Evolutionary conservation across 225 moss, liverwort and hornwort genomes (phyloP).

Genomic region (Thuidium tamariscinum): DNA sequence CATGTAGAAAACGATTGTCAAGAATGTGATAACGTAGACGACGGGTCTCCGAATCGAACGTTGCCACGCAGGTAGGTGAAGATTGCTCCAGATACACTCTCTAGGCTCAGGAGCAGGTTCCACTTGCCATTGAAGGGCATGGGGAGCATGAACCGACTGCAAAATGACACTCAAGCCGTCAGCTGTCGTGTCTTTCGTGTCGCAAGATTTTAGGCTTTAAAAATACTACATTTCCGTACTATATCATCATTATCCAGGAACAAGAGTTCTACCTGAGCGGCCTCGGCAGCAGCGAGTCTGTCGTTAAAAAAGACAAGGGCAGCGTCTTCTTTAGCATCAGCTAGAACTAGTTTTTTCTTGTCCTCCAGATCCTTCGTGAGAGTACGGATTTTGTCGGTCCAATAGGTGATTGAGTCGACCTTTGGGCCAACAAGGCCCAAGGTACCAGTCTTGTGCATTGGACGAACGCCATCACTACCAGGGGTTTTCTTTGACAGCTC

Average conservation of each 20-base stretch:
- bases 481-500: constrained; percentile 26
- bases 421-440: constrained; percentile 32
- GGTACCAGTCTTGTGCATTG: constrained; percentile 38
- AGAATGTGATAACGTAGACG: constrained; percentile 29
- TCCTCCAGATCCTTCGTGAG: constrained; percentile 17
- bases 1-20: constrained; percentile 41
- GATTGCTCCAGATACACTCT: constrained; percentile 49
- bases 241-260: not conserved
- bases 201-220: not conserved
- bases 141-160: constrained; percentile 33
- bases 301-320: constrained; percentile 76
- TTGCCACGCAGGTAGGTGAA: constrained; percentile 26
- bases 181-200: not conserved
- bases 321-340: constrained; percentile 45
- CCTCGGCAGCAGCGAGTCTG: constrained; percentile 79
- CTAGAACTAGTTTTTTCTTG: constrained; percentile 21
- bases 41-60: constrained; percentile 23
- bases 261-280: constrained; percentile 40
- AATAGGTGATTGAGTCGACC: constrained; percentile 39
- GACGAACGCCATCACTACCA: constrained; percentile 25
- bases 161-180: not conserved
- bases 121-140: constrained; percentile 48
- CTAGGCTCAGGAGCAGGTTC: constrained; percentile 42
- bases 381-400: constrained; percentile 25
- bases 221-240: not conserved